Conservation (phyloP, 2,329 filamentous ascomycete genomes). For the Myriosclerotinia scirpicola region DNA sequence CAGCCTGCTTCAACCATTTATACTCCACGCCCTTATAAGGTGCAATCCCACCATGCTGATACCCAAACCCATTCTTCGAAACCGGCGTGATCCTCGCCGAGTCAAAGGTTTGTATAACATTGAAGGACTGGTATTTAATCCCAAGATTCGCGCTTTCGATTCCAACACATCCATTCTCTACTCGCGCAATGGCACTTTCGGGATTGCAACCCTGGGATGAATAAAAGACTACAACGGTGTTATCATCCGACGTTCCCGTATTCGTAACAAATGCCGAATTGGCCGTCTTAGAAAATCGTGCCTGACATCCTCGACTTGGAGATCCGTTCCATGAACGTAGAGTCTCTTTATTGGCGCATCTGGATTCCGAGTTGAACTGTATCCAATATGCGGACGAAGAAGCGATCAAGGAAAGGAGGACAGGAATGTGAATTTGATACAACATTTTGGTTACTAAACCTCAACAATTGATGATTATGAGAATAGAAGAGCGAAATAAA, state of each 20-base stretch:
- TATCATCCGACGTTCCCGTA: conserved; percentile 9
- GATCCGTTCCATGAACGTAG: neutral
- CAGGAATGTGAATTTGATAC: neutral
- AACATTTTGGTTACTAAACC: neutral
- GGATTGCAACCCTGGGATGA: conserved; percentile 9
- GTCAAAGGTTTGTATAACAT: conserved; percentile 10
- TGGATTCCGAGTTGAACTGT: neutral
- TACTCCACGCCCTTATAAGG: conserved; percentile 15
- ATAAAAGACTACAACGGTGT: conserved; percentile 14
- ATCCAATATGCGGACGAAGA: conserved; percentile 11
- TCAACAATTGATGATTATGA: neutral
- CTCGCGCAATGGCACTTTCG: conserved; percentile 14
- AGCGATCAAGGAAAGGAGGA: neutral
- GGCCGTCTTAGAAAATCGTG: neutral
- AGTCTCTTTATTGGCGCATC: neutral
- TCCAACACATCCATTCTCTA: conserved; percentile 10
- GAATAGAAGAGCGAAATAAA: neutral
- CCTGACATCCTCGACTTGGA: conserved; percentile 5
- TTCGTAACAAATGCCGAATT: conserved; percentile 6
- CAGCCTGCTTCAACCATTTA: conserved; percentile 7
- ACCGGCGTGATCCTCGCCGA: conserved; percentile 7
- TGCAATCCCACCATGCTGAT: conserved; percentile 1
- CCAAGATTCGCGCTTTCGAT: neutral
- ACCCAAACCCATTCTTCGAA: conserved; percentile 15
- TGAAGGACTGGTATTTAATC: conserved; percentile 7